These are phyloP conservation scores for Miscanthus lutarioriparius DNA, from an alignment of 176 grass and related monocot species.

Conservation along the genomic window DNA sequence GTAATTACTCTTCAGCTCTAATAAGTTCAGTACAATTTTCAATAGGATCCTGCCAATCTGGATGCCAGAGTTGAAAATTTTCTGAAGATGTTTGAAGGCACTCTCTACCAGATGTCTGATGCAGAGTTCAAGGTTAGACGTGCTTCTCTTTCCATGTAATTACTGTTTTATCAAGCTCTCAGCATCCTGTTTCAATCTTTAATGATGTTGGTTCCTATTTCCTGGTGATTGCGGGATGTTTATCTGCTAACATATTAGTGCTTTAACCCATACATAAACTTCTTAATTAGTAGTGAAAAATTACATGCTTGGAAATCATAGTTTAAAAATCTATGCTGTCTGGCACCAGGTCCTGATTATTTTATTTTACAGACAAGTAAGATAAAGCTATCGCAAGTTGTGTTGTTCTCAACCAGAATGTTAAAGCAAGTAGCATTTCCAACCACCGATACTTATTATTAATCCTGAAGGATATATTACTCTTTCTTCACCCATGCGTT, in stretches of 20 bases:
- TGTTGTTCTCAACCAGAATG: background rate
- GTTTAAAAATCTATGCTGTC: background rate
- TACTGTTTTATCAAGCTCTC: background rate
- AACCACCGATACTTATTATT: background rate
- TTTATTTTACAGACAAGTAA: background rate
- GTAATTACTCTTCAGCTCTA: no score
- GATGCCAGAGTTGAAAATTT: slow-evolving; percentile 82
- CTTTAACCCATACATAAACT: background rate
- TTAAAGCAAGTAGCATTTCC: background rate
- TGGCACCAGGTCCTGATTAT: background rate
- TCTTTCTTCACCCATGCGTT: background rate
- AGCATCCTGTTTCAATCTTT: background rate
- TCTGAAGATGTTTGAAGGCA: slow-evolving; percentile 74
- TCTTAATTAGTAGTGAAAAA: background rate
- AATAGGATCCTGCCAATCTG: slow-evolving; percentile 81
- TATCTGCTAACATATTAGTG: background rate
- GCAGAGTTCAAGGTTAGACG: slow-evolving; percentile 81
- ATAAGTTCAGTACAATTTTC: slow-evolving; percentile 36
- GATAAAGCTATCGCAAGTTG: background rate
- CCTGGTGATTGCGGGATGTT: background rate
- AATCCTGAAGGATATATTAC: background rate
- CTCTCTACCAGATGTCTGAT: slow-evolving; percentile 70
- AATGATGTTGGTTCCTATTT: background rate
- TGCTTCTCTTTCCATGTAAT: background rate
- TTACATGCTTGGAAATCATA: background rate